Evolutionary conservation across 805 yeast species (phyloP).

Genomic region (Ascoidea rubescens): DNA sequence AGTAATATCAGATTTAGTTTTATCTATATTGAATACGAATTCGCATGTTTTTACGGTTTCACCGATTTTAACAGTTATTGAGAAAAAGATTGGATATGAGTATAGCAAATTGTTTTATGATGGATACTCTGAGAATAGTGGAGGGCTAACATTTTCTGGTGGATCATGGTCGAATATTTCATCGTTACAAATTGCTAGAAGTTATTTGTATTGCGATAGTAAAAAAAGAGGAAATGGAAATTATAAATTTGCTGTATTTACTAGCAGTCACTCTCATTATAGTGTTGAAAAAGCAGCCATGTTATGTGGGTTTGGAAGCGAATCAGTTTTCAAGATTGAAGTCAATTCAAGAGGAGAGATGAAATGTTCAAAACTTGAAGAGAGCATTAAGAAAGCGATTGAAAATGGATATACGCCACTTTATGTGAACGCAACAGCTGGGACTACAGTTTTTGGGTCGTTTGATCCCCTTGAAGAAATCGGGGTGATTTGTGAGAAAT

Average conservation of each 20-base stretch:
- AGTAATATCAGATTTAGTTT: conserved; percentile 52
- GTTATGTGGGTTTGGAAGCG: conserved; percentile 55
- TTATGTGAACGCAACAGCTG: conserved; percentile 74
- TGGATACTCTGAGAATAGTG: conserved; percentile 25
- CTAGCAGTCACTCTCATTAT: conserved; percentile 65
- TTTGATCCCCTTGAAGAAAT: conserved; percentile 56
- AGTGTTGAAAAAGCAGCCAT: conserved; percentile 75
- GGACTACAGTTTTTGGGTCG: conserved; percentile 80
- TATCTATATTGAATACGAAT: conserved; percentile 65
- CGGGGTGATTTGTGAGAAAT: conserved; percentile 33
- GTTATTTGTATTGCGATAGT: conserved; percentile 53
- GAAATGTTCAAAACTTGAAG: conserved; percentile 33
- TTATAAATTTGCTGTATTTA: conserved; percentile 51
- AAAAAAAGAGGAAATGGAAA: conserved; percentile 41
- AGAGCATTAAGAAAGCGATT: conserved; percentile 26
- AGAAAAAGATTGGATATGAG: conserved; percentile 48
- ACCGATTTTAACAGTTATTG: conserved; percentile 66
- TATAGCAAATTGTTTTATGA: conserved; percentile 53
- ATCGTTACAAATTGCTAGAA: conserved; percentile 63
- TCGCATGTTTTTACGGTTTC: conserved; percentile 79
- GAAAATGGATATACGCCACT: conserved; percentile 54
- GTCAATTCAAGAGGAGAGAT: conserved; percentile 44
- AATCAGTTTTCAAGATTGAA: conserved; percentile 46
- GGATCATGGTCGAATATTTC: conserved; percentile 83
- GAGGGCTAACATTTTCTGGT: conserved; percentile 78